These are phyloP conservation scores for Lasiosphaeriaceae sp. DNA, from an alignment of 495 filamentous ascomycete species.

Conservation along the genomic window DNA sequence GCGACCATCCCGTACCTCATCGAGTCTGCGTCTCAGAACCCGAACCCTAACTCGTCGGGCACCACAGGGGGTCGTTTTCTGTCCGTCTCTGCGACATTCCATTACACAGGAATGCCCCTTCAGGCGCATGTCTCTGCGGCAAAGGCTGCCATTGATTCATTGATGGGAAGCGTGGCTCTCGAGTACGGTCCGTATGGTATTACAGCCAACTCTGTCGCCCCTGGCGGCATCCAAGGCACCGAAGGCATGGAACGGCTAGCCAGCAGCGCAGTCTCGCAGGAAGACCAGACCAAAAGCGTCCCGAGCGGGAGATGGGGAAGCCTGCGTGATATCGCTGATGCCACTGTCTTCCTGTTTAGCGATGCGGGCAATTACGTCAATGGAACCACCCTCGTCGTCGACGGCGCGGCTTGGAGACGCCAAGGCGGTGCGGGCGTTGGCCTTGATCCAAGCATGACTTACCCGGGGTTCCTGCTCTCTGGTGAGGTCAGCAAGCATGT, in stretches of 20 bases:
- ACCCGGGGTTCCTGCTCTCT: constrained; percentile 41
- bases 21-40: constrained; percentile 62
- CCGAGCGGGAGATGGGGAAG: constrained; percentile 75
- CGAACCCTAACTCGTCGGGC: constrained; percentile 39
- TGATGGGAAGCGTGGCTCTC: constrained; percentile 69
- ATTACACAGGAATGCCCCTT: constrained; percentile 78
- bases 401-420: constrained; percentile 68
- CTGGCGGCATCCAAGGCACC: constrained; percentile 69
- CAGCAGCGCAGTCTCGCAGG: constrained; percentile 31
- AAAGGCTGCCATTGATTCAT: constrained; percentile 85
- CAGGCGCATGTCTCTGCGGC: constrained; percentile 85
- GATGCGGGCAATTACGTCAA: constrained; percentile 82
- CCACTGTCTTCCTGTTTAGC: constrained; percentile 81
- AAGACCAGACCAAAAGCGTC: constrained; percentile 30
- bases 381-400: constrained; percentile 73
- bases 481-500: constrained; percentile 40
- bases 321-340: constrained; percentile 86
- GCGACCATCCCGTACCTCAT: constrained; percentile 77
- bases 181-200: constrained; percentile 86
- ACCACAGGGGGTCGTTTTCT: constrained; percentile 78
- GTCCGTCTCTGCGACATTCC: constrained; percentile 83
- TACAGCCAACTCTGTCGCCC: constrained; percentile 84
- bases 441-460: constrained; percentile 39
- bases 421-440: constrained; percentile 43
- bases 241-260: constrained; percentile 56